These are phyloP conservation scores for Fraxinus sp. DNA, from an alignment of 305 asterid genomes.

Conservation along the genomic window DNA sequence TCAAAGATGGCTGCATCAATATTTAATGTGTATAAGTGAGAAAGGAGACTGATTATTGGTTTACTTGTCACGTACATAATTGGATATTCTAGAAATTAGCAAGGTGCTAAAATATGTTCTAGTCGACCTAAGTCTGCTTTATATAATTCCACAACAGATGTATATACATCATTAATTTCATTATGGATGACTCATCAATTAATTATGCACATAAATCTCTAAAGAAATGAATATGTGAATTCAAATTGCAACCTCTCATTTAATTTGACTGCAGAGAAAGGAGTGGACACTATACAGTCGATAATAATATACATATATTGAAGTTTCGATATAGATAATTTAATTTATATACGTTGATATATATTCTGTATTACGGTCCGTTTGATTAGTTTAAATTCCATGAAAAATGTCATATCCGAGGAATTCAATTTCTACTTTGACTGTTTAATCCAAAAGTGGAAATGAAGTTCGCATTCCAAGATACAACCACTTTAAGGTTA, in stretches of 20 bases:
- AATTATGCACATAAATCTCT: background rate
- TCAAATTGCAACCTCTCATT: constrained; percentile 20
- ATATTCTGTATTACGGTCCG: too few relatives aligned
- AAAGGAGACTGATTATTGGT: constrained; percentile 2
- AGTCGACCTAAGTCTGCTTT: background rate
- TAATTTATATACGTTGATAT: too few relatives aligned
- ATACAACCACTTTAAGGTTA: too few relatives aligned
- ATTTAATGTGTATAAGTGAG: constrained; percentile 1
- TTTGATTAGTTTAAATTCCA: too few relatives aligned
- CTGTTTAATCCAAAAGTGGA: too few relatives aligned
- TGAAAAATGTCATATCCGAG: too few relatives aligned
- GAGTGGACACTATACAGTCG: constrained; percentile 11
- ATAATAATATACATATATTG: constrained; percentile 5
- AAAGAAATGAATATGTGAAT: background rate
- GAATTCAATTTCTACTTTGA: too few relatives aligned
- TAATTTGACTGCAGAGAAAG: constrained; percentile 22
- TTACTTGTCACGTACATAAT: constrained; percentile 20
- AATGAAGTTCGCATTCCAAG: too few relatives aligned
- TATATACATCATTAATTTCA: constrained; percentile 19
- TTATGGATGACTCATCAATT: background rate
- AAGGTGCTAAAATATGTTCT: constrained; percentile 17
- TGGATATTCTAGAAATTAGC: constrained; percentile 14
- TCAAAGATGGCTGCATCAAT: too few relatives aligned
- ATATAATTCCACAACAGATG: background rate
- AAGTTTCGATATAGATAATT: background rate